Evolutionary conservation across 2,329 filamentous ascomycete species (phyloP).

Genomic region (Didymellaceae sp.): DNA sequence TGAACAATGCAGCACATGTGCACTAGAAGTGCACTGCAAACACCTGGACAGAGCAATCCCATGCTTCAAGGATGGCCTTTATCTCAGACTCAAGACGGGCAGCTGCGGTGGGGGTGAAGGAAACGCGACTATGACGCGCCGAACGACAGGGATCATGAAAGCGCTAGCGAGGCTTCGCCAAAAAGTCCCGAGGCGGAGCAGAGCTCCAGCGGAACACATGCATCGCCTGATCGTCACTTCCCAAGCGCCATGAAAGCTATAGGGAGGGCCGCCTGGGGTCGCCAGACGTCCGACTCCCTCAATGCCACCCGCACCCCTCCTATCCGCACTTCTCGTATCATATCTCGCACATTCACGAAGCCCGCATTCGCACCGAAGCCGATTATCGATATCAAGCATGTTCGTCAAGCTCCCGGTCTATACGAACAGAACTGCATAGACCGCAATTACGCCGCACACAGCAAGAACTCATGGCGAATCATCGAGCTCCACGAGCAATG

Average conservation of each 20-base stretch:
- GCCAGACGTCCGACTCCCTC: slow-evolving; percentile 4
- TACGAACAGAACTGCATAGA: slow-evolving; percentile 84
- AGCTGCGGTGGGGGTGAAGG: slow-evolving; percentile 5
- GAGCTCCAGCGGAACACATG: slow-evolving; percentile 1
- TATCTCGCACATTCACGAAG: slow-evolving; percentile 55
- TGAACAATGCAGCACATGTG: neutral
- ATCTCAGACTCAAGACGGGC: too few species aligned
- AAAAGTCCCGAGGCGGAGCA: slow-evolving; percentile 18
- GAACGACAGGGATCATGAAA: slow-evolving; percentile 12
- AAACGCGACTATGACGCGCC: slow-evolving; percentile 17
- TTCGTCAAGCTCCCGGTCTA: slow-evolving; percentile 81
- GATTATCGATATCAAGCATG: slow-evolving; percentile 83
- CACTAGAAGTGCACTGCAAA: too few species aligned
- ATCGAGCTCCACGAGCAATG: slow-evolving; percentile 57
- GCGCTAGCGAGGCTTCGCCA: slow-evolving; percentile 17
- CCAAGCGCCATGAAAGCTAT: slow-evolving; percentile 32
- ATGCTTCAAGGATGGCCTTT: too few species aligned
- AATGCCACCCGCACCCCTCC: neutral
- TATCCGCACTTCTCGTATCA: slow-evolving; percentile 35
- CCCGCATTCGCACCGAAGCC: slow-evolving; percentile 80
- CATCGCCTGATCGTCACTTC: slow-evolving; percentile 15
- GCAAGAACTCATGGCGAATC: slow-evolving; percentile 61
- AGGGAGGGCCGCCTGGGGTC: slow-evolving; percentile 25
- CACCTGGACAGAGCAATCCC: too few species aligned
- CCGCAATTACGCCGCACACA: slow-evolving; percentile 75